A percentile compares a stretch with the other conserved stretches of the same genome.
These are phyloP conservation scores for Irpex sp. DNA, from an alignment of 1,284 basidiomycete genomes.

Conservation along the genomic window DNA sequence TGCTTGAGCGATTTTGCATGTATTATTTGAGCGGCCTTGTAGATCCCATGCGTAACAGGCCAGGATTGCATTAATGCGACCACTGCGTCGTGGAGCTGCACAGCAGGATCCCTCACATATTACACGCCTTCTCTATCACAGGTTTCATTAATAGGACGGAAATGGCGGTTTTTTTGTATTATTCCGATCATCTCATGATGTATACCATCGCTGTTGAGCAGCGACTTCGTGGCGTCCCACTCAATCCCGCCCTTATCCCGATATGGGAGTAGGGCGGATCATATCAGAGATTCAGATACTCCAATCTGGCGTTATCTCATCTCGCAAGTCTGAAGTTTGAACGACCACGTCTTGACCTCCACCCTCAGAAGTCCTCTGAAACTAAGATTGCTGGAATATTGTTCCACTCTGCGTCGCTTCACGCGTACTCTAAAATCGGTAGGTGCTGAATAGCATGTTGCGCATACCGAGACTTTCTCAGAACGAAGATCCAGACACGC, in stretches of 20 bases:
- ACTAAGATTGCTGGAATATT: neutral
- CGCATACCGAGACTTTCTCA: neutral
- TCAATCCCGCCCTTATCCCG: neutral
- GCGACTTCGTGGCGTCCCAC: neutral
- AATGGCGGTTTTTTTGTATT: no score
- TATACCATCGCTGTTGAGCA: neutral
- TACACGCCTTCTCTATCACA: no score
- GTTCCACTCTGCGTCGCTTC: neutral
- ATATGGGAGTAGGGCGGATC: neutral
- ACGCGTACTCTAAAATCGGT: neutral
- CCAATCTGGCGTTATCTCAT: neutral
- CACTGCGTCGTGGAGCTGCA: neutral
- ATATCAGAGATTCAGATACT: neutral
- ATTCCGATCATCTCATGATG: no score
- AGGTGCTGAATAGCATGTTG: neutral
- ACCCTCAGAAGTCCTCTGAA: no score
- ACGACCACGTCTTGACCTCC: no score
- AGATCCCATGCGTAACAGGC: neutral
- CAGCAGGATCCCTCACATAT: neutral
- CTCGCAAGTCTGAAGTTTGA: neutral
- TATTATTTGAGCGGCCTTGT: neutral
- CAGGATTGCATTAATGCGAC: neutral
- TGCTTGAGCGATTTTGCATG: neutral
- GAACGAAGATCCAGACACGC: conserved; percentile 6
- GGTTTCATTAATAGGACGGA: no score